Evolutionary conservation across 148 eudicot genomes (phyloP), one percentile per base, ranked within the genome.

Genomic region (Silene conica): DNA sequence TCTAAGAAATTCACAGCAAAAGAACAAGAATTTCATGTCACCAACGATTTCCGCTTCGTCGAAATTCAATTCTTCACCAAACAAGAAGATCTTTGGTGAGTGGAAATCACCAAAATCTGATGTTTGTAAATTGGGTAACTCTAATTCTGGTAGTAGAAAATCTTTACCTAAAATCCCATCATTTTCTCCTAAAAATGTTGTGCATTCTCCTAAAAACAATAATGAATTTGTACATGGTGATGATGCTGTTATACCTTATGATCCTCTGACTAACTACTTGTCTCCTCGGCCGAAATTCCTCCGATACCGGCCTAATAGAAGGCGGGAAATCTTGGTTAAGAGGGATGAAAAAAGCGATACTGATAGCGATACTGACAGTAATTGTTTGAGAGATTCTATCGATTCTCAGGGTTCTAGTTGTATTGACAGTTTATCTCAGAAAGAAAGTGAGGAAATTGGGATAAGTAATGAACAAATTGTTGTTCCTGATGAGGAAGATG

Each of bases 241-340:
- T 67, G 8, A 22, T 22, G 67, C 74, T 18, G 59, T 54, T 48
- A 61, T 65, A 25, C 84, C 87, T 38, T 91, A 88, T 77, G 97
- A 91, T 75, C 91, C 89, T 21, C 67, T 73, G 21, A 83, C 78
- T 3, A 89, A 89, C 79, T 86, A 80, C 76, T 89, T 87, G 43
- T 87, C 93, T 43, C 89, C 93, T 31, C 81, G 97, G 78, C 97
- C 97, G 48, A 83, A 74, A 57, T 91, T 75, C 60, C 85, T 89
- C 56, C 79, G 87, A 45, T 91, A 83, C 76, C 76, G 86, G 25
- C 93, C 93, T 2, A 74, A 85, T 26, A 75, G 84, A 81, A 71
- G 77, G 21, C 63, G 77, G 2, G 79, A 71, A 74, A 69, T 83
- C 54, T 46, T 83, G 62, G 20, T 41, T 31, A 21, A 23, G 11